These are phyloP conservation scores for Cornus kousa DNA, from an alignment of 148 eudicot species.

Conservation along the genomic window DNA sequence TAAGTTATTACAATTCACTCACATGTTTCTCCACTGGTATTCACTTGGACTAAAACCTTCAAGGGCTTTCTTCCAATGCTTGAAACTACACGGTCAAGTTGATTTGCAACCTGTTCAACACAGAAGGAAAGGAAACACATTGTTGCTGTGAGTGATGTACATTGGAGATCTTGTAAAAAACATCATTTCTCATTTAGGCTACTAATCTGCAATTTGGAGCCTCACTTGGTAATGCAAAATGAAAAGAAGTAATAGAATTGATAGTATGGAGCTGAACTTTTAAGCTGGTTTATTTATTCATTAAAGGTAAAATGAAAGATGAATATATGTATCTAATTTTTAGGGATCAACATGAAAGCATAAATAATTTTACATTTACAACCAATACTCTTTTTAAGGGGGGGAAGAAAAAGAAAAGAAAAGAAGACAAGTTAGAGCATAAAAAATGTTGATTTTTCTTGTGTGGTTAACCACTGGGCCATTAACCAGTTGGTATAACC, in stretches of 20 bases:
- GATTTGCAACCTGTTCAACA: slow-evolving; percentile 64
- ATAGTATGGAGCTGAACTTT: background rate
- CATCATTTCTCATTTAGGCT: background rate
- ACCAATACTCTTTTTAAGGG: background rate
- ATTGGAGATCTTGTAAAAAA: slow-evolving; percentile 11
- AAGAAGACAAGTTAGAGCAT: background rate
- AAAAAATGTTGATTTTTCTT: no score
- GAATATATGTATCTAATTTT: background rate
- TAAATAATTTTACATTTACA: background rate
- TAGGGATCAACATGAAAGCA: background rate
- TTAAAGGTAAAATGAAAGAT: background rate
- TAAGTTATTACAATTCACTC: slow-evolving; percentile 27
- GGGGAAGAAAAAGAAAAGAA: no score
- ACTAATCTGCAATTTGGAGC: background rate
- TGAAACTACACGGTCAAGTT: slow-evolving; percentile 84
- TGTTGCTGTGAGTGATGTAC: slow-evolving; percentile 1
- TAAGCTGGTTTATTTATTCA: background rate
- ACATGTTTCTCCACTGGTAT: slow-evolving; percentile 96
- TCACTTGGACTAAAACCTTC: slow-evolving; percentile 87
- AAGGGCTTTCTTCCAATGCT: slow-evolving; percentile 75
- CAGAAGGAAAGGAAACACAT: background rate
- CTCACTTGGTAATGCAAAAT: background rate
- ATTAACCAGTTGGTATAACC: background rate
- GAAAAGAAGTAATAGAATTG: background rate
- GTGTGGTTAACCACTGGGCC: background rate